Base-by-base conservation (phyloP, 1,284 basidiomycete species). In the Coniferiporia sulphurascens region DNA sequence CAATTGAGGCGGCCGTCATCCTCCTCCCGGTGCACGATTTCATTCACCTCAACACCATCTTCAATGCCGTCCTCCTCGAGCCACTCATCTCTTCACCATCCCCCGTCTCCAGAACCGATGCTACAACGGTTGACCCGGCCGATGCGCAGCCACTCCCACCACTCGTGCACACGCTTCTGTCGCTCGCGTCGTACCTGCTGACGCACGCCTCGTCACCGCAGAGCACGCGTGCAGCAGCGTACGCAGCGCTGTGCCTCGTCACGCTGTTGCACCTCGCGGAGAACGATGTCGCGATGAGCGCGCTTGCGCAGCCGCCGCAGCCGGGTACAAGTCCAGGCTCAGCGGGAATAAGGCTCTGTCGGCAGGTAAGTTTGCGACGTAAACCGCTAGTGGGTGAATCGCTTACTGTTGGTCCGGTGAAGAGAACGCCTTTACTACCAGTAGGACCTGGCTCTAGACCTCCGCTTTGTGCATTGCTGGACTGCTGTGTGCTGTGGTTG, bases 401-500 rank as follows among this genome's bases (percentile, higher is more conserved):
- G 41, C 0, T 41, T 38, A 55, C 44, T 56, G 27, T 48, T 15
- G 48, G 51, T 34, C 48, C 56, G 41, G 34, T 21, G 41, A 55
- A 84, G 82, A 76, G 81, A 62, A 60, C 78, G 19, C 86, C 85
- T 6, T 65, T 74, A n/a, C 70, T 86, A 41, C 76, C 83, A 0
- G 57, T 69, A 5, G 68, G 74, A 3, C 66, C 66, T 1, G 58
- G 72, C 6, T 69, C 74, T 7, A 71, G 78, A 48, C 73, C 81
- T 0, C 76, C 78, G 1, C 63, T 85, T 21, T 82, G 82, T 64
- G 78, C 83, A 2, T 52, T 87, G 17, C 65, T 87, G 19, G 85
- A 87, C 67, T 85, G 81, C 58, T 85, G 82, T 65, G 74, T 85
- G 7, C 71, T 87, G n/a, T 87, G 83, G 83, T 67, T 86, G 27